Base-by-base conservation (phyloP, 179 eudicot species). In the Spinacia oleracea region DNA sequence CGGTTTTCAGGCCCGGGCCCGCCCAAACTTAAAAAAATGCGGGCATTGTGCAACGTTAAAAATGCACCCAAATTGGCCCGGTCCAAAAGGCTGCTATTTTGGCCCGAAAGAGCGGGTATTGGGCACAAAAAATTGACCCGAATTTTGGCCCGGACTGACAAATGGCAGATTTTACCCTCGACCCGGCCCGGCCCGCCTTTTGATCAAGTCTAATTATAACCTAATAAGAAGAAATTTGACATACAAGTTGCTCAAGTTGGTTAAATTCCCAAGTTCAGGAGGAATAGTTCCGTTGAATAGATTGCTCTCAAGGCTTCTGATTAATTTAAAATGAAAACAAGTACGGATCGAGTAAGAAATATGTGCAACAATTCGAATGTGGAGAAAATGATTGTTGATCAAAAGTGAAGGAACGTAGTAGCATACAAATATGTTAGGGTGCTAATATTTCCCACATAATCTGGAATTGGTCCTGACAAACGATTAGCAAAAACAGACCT, bases 231-330 rank as follows among this genome's bases (percentile, higher is more conserved):
- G 14, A 68, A 38, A 70, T 29, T 64, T 51, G 64, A 45, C 87
- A 45, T 72, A 88, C 91, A 88, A 76, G 56, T 55, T 72, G 15
- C 23, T 58, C 60, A 88, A 76, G 77, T 88, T 88, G 76, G 38
- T 53, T 46, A 90, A 66, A 0, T 86, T 80, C 73, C 87, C 90
- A 23, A 90, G 87, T 76, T 81, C 85, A 11, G 89, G 78, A 64
- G 93, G 93, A 78, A 90, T 82, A 27, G 73, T 77, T 74, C 91
- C 93, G 73, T 42, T 70, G 79, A 90, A 87, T 70, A 34, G 66
- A 69, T 89, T 89, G 80, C 63, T 82, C 81, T 89, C 88, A n/a
- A 89, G 45, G 80, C 85, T 81, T 87, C 90, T 87, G 89, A 64
- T 59, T 73, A 45, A 75, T 70, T 53, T 0, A 18, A 48, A 15